These are phyloP conservation scores for Sonneratia alba DNA, from an alignment of 345 rosid genomes.

Conservation along the genomic window DNA sequence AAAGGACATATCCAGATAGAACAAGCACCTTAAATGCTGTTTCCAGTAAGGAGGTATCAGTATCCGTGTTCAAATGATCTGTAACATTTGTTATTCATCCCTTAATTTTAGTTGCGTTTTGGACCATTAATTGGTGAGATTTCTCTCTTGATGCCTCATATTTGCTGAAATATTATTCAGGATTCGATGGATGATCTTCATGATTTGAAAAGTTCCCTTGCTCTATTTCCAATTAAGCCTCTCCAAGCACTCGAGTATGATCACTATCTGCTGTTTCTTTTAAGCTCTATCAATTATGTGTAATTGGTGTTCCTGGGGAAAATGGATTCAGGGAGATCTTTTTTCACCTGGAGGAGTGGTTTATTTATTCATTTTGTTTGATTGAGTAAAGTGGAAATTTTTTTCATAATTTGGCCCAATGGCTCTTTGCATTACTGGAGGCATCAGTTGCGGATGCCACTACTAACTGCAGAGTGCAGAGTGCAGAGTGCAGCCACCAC, in stretches of 20 bases:
- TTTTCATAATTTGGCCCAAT: not conserved
- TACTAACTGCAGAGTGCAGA: not conserved
- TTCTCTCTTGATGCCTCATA: not conserved
- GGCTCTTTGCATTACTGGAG: not conserved
- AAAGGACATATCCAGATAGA: slow-evolving; percentile 28
- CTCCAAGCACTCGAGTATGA: slow-evolving; percentile 37
- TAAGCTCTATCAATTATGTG: not conserved
- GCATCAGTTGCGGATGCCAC: not conserved
- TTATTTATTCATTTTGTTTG: not conserved
- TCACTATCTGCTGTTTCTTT: not conserved
- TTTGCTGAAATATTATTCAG: slow-evolving; percentile 30
- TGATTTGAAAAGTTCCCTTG: slow-evolving; percentile 71
- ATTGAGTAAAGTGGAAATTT: not conserved
- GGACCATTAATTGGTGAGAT: not conserved
- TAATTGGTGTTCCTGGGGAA: not conserved
- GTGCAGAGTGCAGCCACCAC: not conserved
- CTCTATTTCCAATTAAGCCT: slow-evolving; percentile 73
- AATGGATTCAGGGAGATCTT: not conserved
- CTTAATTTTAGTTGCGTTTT: not conserved
- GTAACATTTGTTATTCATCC: not conserved
- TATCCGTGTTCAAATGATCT: not conserved
- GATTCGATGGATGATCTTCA: slow-evolving; percentile 44
- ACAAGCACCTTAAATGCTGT: slow-evolving; percentile 36
- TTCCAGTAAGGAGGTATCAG: slow-evolving; percentile 47
- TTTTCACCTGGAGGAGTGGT: not conserved